Conservation (phyloP, 2,329 filamentous ascomycete genomes). For the Ophioceras dolichostomum region DNA sequence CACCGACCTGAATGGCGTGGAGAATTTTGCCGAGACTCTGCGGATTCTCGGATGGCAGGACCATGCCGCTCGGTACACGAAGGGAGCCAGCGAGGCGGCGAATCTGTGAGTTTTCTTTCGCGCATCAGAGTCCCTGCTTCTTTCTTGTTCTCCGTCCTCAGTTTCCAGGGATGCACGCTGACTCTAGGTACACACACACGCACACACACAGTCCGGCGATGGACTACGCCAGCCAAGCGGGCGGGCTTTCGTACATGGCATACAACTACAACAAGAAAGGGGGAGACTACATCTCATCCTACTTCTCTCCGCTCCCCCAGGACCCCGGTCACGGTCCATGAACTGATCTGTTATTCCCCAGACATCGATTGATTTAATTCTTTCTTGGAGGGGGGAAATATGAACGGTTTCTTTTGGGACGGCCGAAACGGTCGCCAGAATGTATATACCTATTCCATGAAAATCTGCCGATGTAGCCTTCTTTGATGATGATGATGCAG, state of each 20-base stretch:
- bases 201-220: not conserved
- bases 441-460: too few species aligned
- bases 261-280: slow-evolving; percentile 6
- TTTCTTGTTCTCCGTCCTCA: too few species aligned
- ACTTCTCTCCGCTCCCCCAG: slow-evolving; percentile 3
- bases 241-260: slow-evolving; percentile 4
- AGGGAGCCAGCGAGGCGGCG: slow-evolving; percentile 2
- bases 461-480: too few species aligned
- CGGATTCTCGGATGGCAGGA: slow-evolving; percentile 3
- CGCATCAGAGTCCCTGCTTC: not conserved
- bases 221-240: slow-evolving; percentile 4
- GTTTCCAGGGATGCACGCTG: too few species aligned
- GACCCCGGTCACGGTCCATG: not conserved
- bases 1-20: slow-evolving; percentile 3
- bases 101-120: not conserved
- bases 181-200: not conserved
- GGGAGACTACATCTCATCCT: slow-evolving; percentile 6
- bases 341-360: too few species aligned
- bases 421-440: too few species aligned
- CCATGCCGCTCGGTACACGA: slow-evolving; percentile 4
- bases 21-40: slow-evolving; percentile 5
- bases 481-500: too few species aligned
- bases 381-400: too few species aligned
- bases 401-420: too few species aligned
- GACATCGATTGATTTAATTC: too few species aligned